Base-by-base conservation (phyloP, 371 early-diverging fungal genomes). In the Circinella umbellata region DNA sequence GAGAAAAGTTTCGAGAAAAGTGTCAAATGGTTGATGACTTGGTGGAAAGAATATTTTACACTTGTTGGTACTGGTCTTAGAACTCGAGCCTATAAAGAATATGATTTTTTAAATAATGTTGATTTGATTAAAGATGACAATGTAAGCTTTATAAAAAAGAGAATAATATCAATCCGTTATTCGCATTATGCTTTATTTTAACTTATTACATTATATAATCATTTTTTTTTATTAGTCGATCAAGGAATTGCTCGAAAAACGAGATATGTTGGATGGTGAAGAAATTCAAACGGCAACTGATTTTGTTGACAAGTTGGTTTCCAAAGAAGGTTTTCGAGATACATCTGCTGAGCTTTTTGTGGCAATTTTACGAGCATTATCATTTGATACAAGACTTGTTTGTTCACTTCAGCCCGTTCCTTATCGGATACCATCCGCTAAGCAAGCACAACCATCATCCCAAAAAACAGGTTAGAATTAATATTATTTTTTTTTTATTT, bases 391-490 rank as follows among this genome's bases (percentile, higher is more conserved):
- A 0, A 82, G 94, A 15, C 71, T 93, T 8, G 82, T 93, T 4
- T 83, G 81, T 48, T 92, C 94, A 5, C 68, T 93, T 4, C 91
- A 91, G 46, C 88, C 92, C 0, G 68, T 90, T 7, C 78, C 91
- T 1, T 86, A 92, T 64, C 73, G 84, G 61, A 71, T 85, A 67
- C 59, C 80, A 47, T 63, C 76, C 20, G 35, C 59, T n/a, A n/a
- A 39, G 27, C 42, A 38, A 5, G 7, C 10, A 57, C 10, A 57
- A 7, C 4, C 35, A 7, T 27, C 57, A 57, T 0, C 27, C 27
- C 13, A 4, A 27, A 7, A 18, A 34, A 6, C 57, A 57, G 57
- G 57, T 57, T 27, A 57, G 57, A 57, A 10, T 18, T 57, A 10
- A 1, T 15, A 51, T 15, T 4, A 15, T 14, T 5, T 4, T 51